phyloP scores from a whole-genome alignment of 257 asterid species.

The Avicennia marina region DNA sequence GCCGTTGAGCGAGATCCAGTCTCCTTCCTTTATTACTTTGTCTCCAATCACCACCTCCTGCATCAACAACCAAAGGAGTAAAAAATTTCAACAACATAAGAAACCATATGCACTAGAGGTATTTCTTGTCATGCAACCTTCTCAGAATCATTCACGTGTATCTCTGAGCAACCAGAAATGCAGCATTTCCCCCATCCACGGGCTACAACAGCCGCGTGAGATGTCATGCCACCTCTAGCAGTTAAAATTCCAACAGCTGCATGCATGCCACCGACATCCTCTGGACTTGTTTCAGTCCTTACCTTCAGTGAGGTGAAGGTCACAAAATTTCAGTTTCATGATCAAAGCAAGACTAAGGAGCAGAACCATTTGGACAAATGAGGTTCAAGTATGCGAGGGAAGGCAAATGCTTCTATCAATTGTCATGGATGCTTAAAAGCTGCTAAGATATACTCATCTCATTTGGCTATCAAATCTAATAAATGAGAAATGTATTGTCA shows the following conservation, averaged over 20 bases:
- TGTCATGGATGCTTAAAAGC: too few relatives aligned
- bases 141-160: conserved; percentile 74
- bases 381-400: too few relatives aligned
- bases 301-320: conserved; percentile 41
- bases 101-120: background rate
- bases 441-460: too few relatives aligned
- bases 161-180: conserved; percentile 86
- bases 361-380: too few relatives aligned
- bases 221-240: conserved; percentile 98
- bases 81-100: background rate
- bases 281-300: conserved; percentile 92
- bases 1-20: conserved; percentile 87
- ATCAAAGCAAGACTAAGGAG: too few relatives aligned
- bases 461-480: background rate
- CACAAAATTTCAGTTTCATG: background rate
- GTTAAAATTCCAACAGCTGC: conserved; percentile 94
- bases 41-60: conserved; percentile 57
- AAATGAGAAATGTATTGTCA: background rate
- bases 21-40: conserved; percentile 62
- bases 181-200: conserved; percentile 99
- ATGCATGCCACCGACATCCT: conserved; percentile 98
- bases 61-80: conserved; percentile 7
- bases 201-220: conserved; percentile 99
- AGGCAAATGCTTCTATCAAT: too few relatives aligned
- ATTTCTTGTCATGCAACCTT: conserved; percentile 36